Base-by-base conservation (phyloP, 2,329 filamentous ascomycete species). In the Penicillium sp. region DNA sequence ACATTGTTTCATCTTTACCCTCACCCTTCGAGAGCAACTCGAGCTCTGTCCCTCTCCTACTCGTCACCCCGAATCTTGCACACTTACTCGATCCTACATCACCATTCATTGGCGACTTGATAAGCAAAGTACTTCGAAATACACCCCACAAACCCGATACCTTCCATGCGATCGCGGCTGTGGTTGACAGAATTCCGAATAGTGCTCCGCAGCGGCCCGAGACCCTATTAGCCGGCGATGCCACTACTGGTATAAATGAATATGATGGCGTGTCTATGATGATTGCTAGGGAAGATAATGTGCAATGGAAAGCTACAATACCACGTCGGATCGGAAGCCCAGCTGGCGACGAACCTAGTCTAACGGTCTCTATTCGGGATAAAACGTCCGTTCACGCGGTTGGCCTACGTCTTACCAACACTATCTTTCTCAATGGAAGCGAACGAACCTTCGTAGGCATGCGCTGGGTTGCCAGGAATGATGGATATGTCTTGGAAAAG, bases 371-470 rank as follows among this genome's bases (percentile, higher is more conserved):
- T 6, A 56, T 69, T 23, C 58, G 60, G 31, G 51, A 57, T 15
- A 27, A 48, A 9, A 29, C 40, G 15, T n/a, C 51, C 9, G 53
- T 63, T 11, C 62, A 73, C 49, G 69, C 75, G 48, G 56, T 77
- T 40, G 73, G 74, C 37, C 49, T 77, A 25, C 73, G 71, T n/a
- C 67, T 76, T 25, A 72, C 74, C 31, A 74, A 76, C 44, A 77
- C 75, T 1, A 62, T 77, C 9, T 77, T 77, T 42, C 49, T 73
- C 33, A 76, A 76, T 54, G 74, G 74, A 9, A 73, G 69, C n/a
- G 71, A 75, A 48, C 70, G 68, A 26, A 77, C 75, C 1, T 66
- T 77, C 11, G 54, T 73, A 33, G 72, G 69, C 29, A 70, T 71
- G 56, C 69, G 66, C 18, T 77, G 74, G 73, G 25, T 53, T 44